Percentiles rank a stretch among this genome's conserved stretches.
Conservation (phyloP, 2,329 filamentous ascomycete genomes). For the Diaporthe citri region DNA sequence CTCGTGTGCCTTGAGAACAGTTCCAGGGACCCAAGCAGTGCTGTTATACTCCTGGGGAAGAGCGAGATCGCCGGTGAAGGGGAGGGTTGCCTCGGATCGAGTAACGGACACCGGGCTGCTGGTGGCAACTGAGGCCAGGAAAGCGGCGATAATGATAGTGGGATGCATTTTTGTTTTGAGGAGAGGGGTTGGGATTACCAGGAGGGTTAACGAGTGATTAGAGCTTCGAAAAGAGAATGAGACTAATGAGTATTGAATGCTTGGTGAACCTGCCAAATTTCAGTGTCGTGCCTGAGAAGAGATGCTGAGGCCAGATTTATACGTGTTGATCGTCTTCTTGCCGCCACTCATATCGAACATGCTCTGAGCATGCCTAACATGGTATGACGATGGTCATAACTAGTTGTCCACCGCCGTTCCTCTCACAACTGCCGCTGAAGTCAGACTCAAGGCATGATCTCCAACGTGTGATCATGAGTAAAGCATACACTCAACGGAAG, state of each 20-base stretch:
- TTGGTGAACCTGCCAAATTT: neutral
- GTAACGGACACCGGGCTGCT: neutral
- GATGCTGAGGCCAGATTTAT: neutral
- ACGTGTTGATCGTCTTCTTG: neutral
- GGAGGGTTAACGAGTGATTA: neutral
- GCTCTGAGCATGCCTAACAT: no score
- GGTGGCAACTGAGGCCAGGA: slow-evolving; percentile 2
- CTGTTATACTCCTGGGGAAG: slow-evolving; percentile 11
- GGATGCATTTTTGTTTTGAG: neutral
- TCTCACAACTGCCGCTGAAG: neutral
- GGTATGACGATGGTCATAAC: neutral
- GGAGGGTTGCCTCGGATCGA: neutral
- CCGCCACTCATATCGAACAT: neutral
- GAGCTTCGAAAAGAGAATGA: neutral
- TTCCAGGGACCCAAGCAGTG: slow-evolving; percentile 2
- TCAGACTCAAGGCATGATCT: neutral
- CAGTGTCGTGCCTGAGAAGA: neutral
- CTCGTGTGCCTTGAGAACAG: neutral
- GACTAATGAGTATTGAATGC: neutral
- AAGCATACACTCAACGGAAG: neutral
- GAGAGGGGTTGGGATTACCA: no score
- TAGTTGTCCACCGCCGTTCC: neutral
- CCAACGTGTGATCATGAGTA: no score
- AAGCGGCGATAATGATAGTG: slow-evolving; percentile 4
- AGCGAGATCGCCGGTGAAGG: slow-evolving; percentile 4